These are phyloP conservation scores for Ulota crispa DNA, from an alignment of 225 moss, liverwort and hornwort genomes.

Conservation along the genomic window DNA sequence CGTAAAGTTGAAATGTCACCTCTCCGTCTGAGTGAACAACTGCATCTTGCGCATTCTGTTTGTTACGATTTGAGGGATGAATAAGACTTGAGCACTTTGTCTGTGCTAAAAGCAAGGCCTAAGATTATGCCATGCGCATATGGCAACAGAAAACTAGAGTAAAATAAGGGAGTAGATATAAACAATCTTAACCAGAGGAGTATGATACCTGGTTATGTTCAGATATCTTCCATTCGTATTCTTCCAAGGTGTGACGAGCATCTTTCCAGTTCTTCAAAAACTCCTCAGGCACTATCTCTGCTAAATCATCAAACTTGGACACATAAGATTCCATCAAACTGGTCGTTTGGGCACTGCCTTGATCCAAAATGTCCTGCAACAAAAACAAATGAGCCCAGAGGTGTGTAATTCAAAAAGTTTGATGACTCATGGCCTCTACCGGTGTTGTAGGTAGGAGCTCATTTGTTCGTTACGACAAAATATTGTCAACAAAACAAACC, in stretches of 20 bases:
- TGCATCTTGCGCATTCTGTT: conserved; percentile 64
- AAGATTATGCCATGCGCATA: background rate
- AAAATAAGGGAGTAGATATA: background rate
- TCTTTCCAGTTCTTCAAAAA: conserved; percentile 51
- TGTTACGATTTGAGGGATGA: conserved; percentile 11
- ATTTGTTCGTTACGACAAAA: background rate
- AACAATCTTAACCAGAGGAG: background rate
- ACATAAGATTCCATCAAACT: conserved; percentile 47
- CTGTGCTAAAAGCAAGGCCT: conserved; percentile 5
- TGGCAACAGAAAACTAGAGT: background rate
- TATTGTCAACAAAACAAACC: background rate
- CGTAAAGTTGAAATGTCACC: conserved; percentile 49
- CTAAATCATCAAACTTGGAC: conserved; percentile 45
- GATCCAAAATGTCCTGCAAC: conserved; percentile 60
- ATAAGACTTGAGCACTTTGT: background rate
- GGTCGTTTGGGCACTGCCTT: conserved; percentile 54
- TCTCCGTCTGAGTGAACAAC: conserved; percentile 55
- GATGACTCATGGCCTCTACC: background rate
- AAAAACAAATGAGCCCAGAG: conserved; percentile 3
- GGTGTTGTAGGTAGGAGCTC: background rate
- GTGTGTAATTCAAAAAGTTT: background rate
- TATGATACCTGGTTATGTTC: conserved; percentile 45
- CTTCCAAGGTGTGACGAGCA: conserved; percentile 54
- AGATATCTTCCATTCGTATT: conserved; percentile 59
- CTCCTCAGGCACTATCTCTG: conserved; percentile 39